Base-by-base conservation (phyloP, 2,329 filamentous ascomycete genomes). In the Fusarium floridanum region DNA sequence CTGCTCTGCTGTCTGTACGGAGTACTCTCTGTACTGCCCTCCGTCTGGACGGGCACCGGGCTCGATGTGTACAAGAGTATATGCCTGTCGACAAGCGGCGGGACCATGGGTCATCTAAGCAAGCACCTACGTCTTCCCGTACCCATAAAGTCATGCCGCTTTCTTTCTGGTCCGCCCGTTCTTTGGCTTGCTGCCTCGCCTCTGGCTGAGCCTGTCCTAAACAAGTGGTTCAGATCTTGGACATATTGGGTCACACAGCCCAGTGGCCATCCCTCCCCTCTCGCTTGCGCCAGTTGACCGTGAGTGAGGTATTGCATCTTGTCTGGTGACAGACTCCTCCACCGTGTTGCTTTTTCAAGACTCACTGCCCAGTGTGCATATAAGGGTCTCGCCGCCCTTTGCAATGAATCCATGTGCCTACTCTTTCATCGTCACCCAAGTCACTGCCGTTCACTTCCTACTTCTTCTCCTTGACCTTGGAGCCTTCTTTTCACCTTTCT, bases 181-280 rank as follows among this genome's bases (percentile, higher is more conserved):
- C 64, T 75, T 76, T 76, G 76, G 75, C 73, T 72, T 76, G 56
- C 69, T 76, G 68, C 73, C 77, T 82, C 77, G 77, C 79, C 78
- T 82, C 78, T 77, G 75, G 77, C 76, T 77, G 78, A 75, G 68
- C 77, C 78, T 81, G 80, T 81, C 76, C 80, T 75, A 82, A 82
- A 81, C 76, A 80, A 75, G 70, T 80, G 81, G 78, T 81, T 81
- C 80, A 82, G 76, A 80, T 83, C 76, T 76, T 80, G 77, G 70
- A 79, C 81, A 78, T 80, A 77, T 81, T 80, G 76, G 77, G 81
- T 83, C 76, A 78, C 78, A 82, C 82, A 82, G 72, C 73, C 72
- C 75, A 74, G 63, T 77, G 67, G 72, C 76, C 76, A 79, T 79
- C 76, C 78, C 75, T 77, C 75, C 68, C 68, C 71, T 79, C 79